Conservation (phyloP, 2,329 filamentous ascomycete species). For the Ophiostoma ips region DNA sequence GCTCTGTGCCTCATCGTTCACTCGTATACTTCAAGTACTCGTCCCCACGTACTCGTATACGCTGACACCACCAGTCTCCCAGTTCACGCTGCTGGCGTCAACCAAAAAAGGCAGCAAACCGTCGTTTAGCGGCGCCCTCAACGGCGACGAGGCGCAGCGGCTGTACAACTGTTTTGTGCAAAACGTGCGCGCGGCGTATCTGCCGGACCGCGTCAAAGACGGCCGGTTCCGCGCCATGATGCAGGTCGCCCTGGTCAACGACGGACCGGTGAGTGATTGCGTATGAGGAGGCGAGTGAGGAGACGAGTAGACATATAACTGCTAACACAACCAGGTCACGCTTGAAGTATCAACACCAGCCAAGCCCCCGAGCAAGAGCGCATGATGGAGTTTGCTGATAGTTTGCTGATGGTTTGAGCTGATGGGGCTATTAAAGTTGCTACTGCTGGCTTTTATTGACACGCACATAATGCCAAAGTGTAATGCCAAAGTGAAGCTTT, state of each 20-base stretch:
- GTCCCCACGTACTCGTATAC: no score
- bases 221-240: constrained; percentile 99
- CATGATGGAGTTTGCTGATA: not conserved
- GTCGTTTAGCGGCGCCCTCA: constrained; percentile 80
- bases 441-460: no score
- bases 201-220: constrained; percentile 66
- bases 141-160: constrained; percentile 60
- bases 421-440: no score
- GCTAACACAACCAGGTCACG: constrained; percentile 6
- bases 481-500: not conserved
- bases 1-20: not conserved
- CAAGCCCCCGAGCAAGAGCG: not conserved
- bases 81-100: constrained; percentile 85
- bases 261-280: constrained; percentile 45
- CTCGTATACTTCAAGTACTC: not conserved
- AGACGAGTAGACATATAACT: not conserved
- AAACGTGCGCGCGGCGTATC: constrained; percentile 60
- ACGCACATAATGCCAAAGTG: no score
- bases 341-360: constrained; percentile 4
- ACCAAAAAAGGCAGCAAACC: constrained; percentile 96
- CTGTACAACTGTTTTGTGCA: constrained; percentile 76
- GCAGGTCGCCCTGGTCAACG: constrained; percentile 87
- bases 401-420: no score
- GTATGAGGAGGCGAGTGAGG: no score
- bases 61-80: constrained; percentile 62